Conservation (phyloP, 2,329 filamentous ascomycete species). For the Aureobasidium sp. region DNA sequence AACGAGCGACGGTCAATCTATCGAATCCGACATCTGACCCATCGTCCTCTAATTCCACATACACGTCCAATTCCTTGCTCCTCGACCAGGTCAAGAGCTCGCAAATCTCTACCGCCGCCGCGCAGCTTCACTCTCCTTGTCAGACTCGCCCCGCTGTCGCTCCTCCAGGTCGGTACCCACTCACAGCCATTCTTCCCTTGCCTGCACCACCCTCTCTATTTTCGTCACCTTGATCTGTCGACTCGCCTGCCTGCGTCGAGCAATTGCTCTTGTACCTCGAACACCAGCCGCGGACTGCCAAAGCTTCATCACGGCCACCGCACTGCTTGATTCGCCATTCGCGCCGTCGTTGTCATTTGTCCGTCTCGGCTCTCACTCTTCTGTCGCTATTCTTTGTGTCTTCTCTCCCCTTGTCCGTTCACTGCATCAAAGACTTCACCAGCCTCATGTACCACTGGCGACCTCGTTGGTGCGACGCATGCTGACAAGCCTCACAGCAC, state of each 20-base stretch:
- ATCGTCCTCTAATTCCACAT: not conserved
- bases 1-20: conserved; percentile 11
- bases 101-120: not conserved
- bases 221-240: conserved; percentile 6
- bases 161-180: conserved; percentile 13
- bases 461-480: conserved; percentile 7
- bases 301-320: not conserved
- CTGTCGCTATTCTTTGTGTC: not conserved
- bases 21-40: conserved; percentile 11
- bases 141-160: conserved; percentile 13
- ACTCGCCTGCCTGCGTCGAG: not conserved
- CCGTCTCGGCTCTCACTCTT: not conserved
- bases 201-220: conserved; percentile 10
- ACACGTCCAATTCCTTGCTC: conserved; percentile 1
- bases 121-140: conserved; percentile 16
- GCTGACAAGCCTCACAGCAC: conserved; percentile 9
- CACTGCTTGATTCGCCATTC: not conserved
- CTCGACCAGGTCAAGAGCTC: not conserved
- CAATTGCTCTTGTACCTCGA: conserved; percentile 1
- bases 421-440: not conserved
- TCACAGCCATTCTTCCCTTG: not conserved
- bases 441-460: conserved; percentile 11
- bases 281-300: not conserved
- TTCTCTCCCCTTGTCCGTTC: not conserved
- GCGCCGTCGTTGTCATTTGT: not conserved